These are phyloP conservation scores for Pichia cephalocereana DNA, from an alignment of 805 yeast genomes.

Conservation along the genomic window DNA sequence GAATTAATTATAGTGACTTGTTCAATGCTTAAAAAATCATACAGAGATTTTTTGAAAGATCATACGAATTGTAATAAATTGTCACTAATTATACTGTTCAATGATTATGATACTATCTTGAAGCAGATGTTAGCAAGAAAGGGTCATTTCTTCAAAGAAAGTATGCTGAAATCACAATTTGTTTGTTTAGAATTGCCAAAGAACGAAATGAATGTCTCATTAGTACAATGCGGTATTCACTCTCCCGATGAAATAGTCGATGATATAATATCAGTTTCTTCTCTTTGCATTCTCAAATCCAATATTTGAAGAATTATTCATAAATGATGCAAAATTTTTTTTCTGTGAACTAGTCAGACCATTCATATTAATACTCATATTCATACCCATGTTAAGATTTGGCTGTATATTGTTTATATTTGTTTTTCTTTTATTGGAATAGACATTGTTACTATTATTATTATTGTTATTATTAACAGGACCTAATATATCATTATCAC, in stretches of 20 bases:
- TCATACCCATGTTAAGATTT: not conserved
- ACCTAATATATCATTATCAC: slow-evolving; percentile 66
- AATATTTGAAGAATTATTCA: slow-evolving; percentile 1
- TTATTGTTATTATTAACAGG: slow-evolving; percentile 16
- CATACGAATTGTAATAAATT: slow-evolving; percentile 29
- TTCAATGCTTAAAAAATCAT: slow-evolving; percentile 69
- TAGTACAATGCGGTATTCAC: slow-evolving; percentile 16
- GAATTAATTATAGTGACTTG: slow-evolving; percentile 58
- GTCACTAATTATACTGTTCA: slow-evolving; percentile 58
- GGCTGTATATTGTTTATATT: not conserved
- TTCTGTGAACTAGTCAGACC: slow-evolving; percentile 2
- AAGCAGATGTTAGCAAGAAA: slow-evolving; percentile 54
- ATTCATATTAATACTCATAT: not conserved
- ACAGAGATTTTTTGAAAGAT: slow-evolving; percentile 53
- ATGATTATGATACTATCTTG: slow-evolving; percentile 51
- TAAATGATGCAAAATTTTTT: slow-evolving; percentile 10
- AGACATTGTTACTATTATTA: slow-evolving; percentile 1
- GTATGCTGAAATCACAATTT: slow-evolving; percentile 76
- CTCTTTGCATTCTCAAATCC: not conserved
- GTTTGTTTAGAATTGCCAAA: slow-evolving; percentile 64
- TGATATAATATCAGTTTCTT: slow-evolving; percentile 1
- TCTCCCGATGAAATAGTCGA: slow-evolving; percentile 9
- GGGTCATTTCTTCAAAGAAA: slow-evolving; percentile 80
- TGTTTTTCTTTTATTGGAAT: not conserved
- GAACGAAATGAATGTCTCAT: slow-evolving; percentile 9